Base-by-base conservation (phyloP, 2,329 filamentous ascomycete genomes). In the Magnaporthiopsis rhizophila region DNA sequence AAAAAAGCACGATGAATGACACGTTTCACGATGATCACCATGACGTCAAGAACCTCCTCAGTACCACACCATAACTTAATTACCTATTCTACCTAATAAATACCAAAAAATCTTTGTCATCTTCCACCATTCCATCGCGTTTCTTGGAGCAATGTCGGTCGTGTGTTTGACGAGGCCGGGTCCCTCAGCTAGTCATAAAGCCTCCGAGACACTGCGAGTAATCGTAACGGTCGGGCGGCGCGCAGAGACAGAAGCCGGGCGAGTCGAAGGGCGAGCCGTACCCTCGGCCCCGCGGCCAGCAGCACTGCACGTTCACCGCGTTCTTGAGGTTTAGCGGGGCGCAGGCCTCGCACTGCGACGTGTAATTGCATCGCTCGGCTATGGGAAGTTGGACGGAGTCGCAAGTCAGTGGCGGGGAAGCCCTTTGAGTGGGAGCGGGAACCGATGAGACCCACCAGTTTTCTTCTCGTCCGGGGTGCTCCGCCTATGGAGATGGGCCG, bases 241-340 rank as follows among this genome's bases (percentile, higher is more conserved):
- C 64, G 53, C 65, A 66, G 15, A 66, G 50, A 28, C 64, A 66
- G 62, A 66, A 66, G 1, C 65, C 65, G 11, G 64, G 64, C 36
- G 38, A 50, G 28, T 38, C 61, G 53, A 66, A 66, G 18, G 65
- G 65, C 53, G 65, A 66, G 4, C 65, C 65, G 21, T 59, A 64
- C 5, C 61, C 65, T 32, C 50, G 26, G 12, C 64, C 65, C 3
- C 58, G 56, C 9, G 65, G 64, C 65, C 64, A 66, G 60, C 65
- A 65, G 60, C 64, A 66, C 30, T 66, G 64, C 5, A 65, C 59
- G 3, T 45, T 30, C 2, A 64, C 64, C n/a, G 59, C 28, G 3
- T 38, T 45, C 38, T 15, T 45, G 38, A 45, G 38, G 2, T 56
- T 61, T 3, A 62, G 32, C 21, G 61, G 59, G 12, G 21, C 57